These are phyloP conservation scores for Spongispora temasekensis DNA, from an alignment of 1,284 basidiomycete genomes.

Conservation along the genomic window DNA sequence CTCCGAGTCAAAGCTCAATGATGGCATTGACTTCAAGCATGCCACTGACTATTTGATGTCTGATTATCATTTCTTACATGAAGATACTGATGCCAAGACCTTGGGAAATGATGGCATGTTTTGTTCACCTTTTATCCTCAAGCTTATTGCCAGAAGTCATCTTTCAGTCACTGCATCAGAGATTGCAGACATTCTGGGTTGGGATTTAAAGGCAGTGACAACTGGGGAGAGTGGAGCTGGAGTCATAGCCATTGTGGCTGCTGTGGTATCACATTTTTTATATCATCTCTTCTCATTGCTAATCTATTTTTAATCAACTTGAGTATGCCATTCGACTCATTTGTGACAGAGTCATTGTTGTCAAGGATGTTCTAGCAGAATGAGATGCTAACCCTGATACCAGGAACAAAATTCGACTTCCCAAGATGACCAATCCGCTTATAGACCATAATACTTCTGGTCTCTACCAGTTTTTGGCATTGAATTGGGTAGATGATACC, in stretches of 20 bases:
- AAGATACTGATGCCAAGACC: neutral
- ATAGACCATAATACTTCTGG: neutral
- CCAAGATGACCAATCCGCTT: neutral
- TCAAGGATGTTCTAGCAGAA: neutral
- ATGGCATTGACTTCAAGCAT: neutral
- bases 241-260: neutral
- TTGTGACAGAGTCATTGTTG: neutral
- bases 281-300: neutral
- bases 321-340: neutral
- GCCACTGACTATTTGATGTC: neutral
- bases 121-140: neutral
- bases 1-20: neutral
- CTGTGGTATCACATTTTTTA: neutral
- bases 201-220: neutral
- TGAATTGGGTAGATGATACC: neutral
- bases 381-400: neutral
- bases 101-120: neutral
- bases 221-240: neutral
- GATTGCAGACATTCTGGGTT: neutral
- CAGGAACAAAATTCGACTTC: neutral
- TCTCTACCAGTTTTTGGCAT: neutral
- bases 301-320: neutral
- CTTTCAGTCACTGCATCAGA: neutral
- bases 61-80: neutral
- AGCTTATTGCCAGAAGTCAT: neutral